Percentiles rank a stretch among this genome's conserved stretches.
phyloP scores from a whole-genome alignment of 345 rosid species.

The Arabidopsis suecica region DNA sequence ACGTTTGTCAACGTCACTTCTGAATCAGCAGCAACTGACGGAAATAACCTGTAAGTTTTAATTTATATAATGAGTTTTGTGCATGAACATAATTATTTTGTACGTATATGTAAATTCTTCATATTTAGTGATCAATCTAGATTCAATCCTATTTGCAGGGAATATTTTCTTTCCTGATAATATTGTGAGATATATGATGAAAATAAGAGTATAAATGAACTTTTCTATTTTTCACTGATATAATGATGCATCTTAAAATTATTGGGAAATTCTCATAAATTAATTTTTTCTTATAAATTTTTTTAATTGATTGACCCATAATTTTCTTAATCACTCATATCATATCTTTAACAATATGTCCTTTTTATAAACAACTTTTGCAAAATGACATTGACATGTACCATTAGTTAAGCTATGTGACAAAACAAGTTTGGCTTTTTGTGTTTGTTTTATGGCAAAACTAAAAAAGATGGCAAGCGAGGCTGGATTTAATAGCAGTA shows the following conservation, averaged over 20 bases:
- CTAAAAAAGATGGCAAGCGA: conserved; percentile 59
- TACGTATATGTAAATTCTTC: neutral
- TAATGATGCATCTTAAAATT: neutral
- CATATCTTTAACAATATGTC: conserved; percentile 15
- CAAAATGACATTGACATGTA: conserved; percentile 12
- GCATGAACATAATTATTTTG: neutral
- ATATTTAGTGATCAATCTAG: neutral
- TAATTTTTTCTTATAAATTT: neutral
- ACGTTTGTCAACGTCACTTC: conserved; percentile 46
- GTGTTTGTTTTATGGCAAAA: conserved; percentile 18
- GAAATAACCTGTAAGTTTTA: conserved; percentile 53
- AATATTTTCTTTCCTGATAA: neutral
- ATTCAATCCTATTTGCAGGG: neutral
- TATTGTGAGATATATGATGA: neutral
- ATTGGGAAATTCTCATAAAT: neutral
- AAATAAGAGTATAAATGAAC: neutral
- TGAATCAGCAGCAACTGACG: conserved; percentile 34
- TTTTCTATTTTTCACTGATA: neutral
- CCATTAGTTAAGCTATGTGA: conserved; percentile 17
- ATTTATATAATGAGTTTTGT: neutral
- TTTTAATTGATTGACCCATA: neutral
- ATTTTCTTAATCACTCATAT: conserved; percentile 33
- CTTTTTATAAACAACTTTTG: conserved; percentile 3
- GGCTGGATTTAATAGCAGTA: conserved; percentile 41
- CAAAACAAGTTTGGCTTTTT: neutral